Percentiles rank a stretch among this genome's conserved stretches.
Evolutionary conservation across 108 stramenopile genomes (phyloP).

Genomic region (Nitzschia sp.): DNA sequence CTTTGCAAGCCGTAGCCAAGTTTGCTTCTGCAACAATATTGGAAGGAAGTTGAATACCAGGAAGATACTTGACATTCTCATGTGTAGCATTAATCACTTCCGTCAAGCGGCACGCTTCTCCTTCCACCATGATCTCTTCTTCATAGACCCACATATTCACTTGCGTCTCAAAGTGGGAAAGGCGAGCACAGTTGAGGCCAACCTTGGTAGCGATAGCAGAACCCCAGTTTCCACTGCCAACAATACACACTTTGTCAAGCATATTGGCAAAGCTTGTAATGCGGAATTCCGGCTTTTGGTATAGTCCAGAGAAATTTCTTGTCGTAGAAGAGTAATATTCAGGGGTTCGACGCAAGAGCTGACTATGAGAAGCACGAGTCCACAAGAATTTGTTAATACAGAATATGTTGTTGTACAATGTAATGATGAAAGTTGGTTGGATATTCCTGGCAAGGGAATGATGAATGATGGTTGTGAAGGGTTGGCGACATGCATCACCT

Average conservation of each 20-base stretch:
- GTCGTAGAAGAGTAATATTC: too few relatives aligned
- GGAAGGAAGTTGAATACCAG: constrained; percentile 79
- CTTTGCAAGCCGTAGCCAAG: constrained; percentile 76
- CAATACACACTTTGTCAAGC: constrained; percentile 76
- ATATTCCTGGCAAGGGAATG: too few relatives aligned
- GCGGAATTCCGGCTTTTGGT: too few relatives aligned
- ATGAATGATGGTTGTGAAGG: too few relatives aligned
- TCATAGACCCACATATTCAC: constrained; percentile 96
- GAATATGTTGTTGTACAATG: too few relatives aligned
- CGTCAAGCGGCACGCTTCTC: constrained; percentile 58
- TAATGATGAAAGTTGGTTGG: too few relatives aligned
- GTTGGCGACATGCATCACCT: too few relatives aligned
- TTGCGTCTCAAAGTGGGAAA: constrained; percentile 58
- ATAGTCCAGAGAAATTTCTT: too few relatives aligned
- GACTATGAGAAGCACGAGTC: too few relatives aligned
- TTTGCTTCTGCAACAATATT: constrained; percentile 88
- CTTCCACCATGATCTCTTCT: constrained; percentile 49
- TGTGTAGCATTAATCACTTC: constrained; percentile 89
- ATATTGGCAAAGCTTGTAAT: too few relatives aligned
- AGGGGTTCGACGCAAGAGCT: too few relatives aligned
- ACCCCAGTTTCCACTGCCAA: constrained; percentile 96
- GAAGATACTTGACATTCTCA: constrained; percentile 96
- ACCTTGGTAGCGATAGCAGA: constrained; percentile 85
- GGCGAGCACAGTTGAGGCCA: constrained; percentile 74
- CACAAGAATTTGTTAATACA: too few relatives aligned